A percentile compares a stretch with the other conserved stretches of the same genome.
Evolutionary conservation across 1,139 yeast species (phyloP).

Genomic region (Suhomyces chickasaworum): DNA sequence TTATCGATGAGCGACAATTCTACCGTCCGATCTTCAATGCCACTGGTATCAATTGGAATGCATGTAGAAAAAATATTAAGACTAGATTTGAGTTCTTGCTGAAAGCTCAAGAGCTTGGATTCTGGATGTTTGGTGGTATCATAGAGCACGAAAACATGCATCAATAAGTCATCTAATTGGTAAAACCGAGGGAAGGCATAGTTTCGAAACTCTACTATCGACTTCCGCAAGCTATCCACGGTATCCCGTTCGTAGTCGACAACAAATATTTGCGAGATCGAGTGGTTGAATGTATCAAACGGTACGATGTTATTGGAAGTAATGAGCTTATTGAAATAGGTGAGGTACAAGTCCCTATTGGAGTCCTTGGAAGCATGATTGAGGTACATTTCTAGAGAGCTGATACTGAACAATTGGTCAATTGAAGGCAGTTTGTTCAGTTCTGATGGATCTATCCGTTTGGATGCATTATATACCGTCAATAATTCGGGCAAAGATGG

Average conservation of each 20-base stretch:
- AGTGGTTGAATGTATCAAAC: conserved; percentile 89
- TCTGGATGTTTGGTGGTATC: conserved; percentile 25
- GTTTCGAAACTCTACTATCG: conserved; percentile 48
- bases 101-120: conserved; percentile 29
- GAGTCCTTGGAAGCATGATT: conserved; percentile 20
- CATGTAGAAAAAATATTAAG: conserved; percentile 33
- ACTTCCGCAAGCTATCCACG: conserved; percentile 43
- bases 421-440: conserved; percentile 15
- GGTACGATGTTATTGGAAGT: conserved; percentile 68
- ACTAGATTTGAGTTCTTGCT: conserved; percentile 27
- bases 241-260: conserved; percentile 54
- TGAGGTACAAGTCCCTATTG: conserved; percentile 49
- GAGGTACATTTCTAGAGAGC: conserved; percentile 40
- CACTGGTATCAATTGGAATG: conserved; percentile 25
- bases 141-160: conserved; percentile 48
- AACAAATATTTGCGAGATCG: conserved; percentile 75
- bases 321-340: conserved; percentile 60
- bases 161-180: conserved; percentile 57
- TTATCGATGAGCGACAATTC: conserved; percentile 33
- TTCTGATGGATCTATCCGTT: conserved; percentile 6
- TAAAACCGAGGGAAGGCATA: conserved; percentile 57
- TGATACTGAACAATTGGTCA: conserved; percentile 42
- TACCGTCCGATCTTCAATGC: conserved; percentile 16
- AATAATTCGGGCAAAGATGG: conserved; percentile 44
- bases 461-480: conserved; percentile 32